Base-by-base conservation (phyloP, 495 filamentous ascomycete genomes). In the Penicillium parvum region DNA sequence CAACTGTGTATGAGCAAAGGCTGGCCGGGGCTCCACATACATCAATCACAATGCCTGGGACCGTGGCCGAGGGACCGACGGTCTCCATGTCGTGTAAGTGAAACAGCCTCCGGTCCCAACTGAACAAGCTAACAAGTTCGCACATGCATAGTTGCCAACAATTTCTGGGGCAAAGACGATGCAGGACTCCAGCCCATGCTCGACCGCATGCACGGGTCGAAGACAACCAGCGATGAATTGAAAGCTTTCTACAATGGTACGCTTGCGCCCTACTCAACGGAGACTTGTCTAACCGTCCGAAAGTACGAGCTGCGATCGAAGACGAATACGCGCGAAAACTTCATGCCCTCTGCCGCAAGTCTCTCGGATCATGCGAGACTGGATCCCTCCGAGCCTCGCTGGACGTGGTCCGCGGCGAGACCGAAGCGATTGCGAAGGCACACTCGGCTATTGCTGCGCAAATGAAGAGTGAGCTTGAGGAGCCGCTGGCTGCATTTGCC, bases 101-200 rank as follows among this genome's bases (percentile, higher is more conserved):
- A 16, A 34, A 21, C 35, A 18, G n/a, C 4, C 4, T 29, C 11
- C 26, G 15, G 10, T 17, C 15, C 9, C n/a, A 8, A 17, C 32
- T 19, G 6, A 14, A 35, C 8, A 21, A 30, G 19, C 52, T 63
- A 45, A 66, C 50, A 17, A 21, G 6, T 6, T 23, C 26, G 18
- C 21, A 16, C 20, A 35, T 16, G 12, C 28, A 15, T 51, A 95
- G 89, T 97, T 67, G 90, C 94, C 56, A 97, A 97, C 70, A 97
- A 99, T 63, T 99, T 99, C 68, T 99, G 94, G 94, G 94, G 94
- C 47, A 96, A 91, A 74, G 90, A 99, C 63, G 94, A 99, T 73
- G 94, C 94, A 28, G 94, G 94, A 51, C 86, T 97, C 52, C 74
- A 75, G 32, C 94, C 94, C 40, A 79, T 99, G 66, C 78, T 99